Evolutionary conservation across 164 flowering plant genomes (phyloP).

Genomic region (Umbilicus rupestris): DNA sequence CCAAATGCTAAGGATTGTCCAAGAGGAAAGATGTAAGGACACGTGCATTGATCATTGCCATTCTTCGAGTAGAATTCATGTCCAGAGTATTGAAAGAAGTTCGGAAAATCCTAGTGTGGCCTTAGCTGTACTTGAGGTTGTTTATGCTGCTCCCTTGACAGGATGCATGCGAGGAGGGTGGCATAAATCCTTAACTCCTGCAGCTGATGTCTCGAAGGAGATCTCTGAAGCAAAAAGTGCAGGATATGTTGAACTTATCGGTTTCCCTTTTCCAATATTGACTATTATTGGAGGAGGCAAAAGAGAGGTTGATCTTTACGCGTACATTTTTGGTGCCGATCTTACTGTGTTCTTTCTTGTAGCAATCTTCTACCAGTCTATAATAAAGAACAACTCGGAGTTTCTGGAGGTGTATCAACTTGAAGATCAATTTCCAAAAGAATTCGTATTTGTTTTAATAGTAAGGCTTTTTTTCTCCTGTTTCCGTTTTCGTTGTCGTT

Average conservation of each 20-base stretch:
- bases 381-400: conserved; percentile 75
- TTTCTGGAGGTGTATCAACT: conserved; percentile 94
- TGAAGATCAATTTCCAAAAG: conserved; percentile 98
- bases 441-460: conserved; percentile 76
- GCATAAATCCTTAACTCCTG: conserved; percentile 76
- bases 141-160: conserved; percentile 55
- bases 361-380: conserved; percentile 79
- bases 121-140: conserved; percentile 85
- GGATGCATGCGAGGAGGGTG: conserved; percentile 48
- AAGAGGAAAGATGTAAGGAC: conserved; percentile 60
- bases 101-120: conserved; percentile 59
- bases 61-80: conserved; percentile 61
- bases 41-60: conserved; percentile 35
- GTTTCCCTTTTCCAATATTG: conserved; percentile 71
- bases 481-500: neutral
- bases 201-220: conserved; percentile 83
- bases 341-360: conserved; percentile 84
- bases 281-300: conserved; percentile 94
- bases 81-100: conserved; percentile 95
- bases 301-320: conserved; percentile 92
- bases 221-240: conserved; percentile 40
- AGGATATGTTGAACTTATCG: conserved; percentile 51
- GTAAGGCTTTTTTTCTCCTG: conserved; percentile 26
- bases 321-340: conserved; percentile 94
- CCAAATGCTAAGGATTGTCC: conserved; percentile 54